Base-by-base conservation (phyloP, 495 filamentous ascomycete genomes). In the Hypoxylon cercidicola region DNA sequence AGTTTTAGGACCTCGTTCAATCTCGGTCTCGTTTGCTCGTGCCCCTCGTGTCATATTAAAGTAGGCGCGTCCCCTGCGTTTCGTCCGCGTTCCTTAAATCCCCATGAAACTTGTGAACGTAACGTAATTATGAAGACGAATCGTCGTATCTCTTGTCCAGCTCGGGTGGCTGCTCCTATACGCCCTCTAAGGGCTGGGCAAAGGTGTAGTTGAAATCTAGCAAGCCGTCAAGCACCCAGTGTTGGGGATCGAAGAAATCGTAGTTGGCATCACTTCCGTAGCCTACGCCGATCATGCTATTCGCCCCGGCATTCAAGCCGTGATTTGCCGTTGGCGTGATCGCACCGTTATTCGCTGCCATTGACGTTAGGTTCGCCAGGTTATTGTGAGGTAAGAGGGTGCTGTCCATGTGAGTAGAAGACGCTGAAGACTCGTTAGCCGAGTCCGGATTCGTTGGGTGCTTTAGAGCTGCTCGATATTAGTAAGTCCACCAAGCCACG, bases 401-500 rank as follows among this genome's bases (percentile, higher is more conserved):
- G 55, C 70, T 82, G 55, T 85, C 82, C 66, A 85, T 75, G 60
- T 83, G 82, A 32, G 83, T 85, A 32, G 89, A 91, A 28, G 87
- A 86, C 34, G 87, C 85, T 61, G 89, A 88, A 62, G 87, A 89
- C 64, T 92, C 88, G 74, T 88, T 85, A 66, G 85, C 84, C 61
- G 89, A 89, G 75, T 93, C 91, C 20, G 90, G 92, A 63, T 94
- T 91, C 45, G 93, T 96, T 12, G 92, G 91, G 75, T 94, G 92
- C 64, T 93, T 92, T 50, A 94, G 82, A 60, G 90, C 92, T 72
- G 84, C 85, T 65, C 59, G 60, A 65, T 43, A 72, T 74, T 72
- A 74, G 71, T 61, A 69, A 71, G 53, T 62, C 54, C 55, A 59
- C 46, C 59, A 66, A 43, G 37, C 55, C 50, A 62, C 52, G 56